Evolutionary conservation across 2,329 filamentous ascomycete genomes (phyloP).

Genomic region (Arthrobotrys entomopaga): DNA sequence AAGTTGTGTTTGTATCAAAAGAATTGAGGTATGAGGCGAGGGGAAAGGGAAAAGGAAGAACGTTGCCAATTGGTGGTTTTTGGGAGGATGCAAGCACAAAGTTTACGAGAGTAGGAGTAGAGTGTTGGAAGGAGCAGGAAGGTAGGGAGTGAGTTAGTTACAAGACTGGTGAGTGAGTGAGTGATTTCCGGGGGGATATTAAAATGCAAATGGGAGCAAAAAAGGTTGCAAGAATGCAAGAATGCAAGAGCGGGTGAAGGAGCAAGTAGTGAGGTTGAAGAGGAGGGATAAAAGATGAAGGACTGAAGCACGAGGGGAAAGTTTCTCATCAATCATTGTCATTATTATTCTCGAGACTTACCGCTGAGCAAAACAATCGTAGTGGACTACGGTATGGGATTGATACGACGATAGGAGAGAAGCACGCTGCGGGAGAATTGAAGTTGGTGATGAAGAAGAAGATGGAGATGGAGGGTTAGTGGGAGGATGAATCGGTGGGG

Average conservation of each 20-base stretch:
- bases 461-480: background rate
- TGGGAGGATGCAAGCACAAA: background rate
- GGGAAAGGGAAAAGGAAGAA: background rate
- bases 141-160: background rate
- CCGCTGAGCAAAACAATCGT: too few species aligned
- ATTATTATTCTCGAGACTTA: too few species aligned
- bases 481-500: too few species aligned
- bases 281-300: background rate
- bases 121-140: background rate
- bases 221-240: background rate
- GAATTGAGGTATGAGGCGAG: background rate
- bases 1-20: too few species aligned
- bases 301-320: background rate
- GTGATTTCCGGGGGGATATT: background rate
- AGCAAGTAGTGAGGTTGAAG: background rate
- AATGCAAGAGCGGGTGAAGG: background rate
- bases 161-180: too few species aligned
- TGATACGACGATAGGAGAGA: too few species aligned
- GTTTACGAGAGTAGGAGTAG: background rate
- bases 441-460: conserved; percentile 2
- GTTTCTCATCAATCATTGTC: too few species aligned
- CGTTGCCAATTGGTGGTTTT: background rate
- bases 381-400: too few species aligned
- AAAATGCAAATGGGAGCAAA: background rate
- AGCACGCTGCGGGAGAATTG: background rate